Conservation (phyloP, 345 rosid genomes). For the Lumnitzera littorea region DNA sequence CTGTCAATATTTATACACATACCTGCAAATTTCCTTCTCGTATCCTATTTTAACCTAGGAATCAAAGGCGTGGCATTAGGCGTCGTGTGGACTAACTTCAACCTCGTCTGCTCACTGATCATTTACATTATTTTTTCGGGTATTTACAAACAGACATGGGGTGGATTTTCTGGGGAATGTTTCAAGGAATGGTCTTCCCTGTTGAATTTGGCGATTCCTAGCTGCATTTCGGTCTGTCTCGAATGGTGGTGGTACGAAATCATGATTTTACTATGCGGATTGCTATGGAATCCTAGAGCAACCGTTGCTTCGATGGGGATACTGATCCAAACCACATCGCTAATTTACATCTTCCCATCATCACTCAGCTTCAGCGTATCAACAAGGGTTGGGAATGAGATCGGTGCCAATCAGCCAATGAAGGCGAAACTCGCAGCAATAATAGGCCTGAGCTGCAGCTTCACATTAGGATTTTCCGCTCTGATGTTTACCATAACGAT, state of each 20-base stretch:
- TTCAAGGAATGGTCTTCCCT: conserved; percentile 50
- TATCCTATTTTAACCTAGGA: conserved; percentile 45
- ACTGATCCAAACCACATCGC: conserved; percentile 64
- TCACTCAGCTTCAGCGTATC: conserved; percentile 72
- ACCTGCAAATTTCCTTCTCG: conserved; percentile 57
- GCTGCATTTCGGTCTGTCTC: conserved; percentile 74
- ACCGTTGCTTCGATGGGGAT: conserved; percentile 78
- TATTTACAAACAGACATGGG: conserved; percentile 44
- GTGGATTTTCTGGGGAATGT: conserved; percentile 52
- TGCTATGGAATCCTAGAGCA: conserved; percentile 45
- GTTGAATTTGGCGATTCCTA: conserved; percentile 51
- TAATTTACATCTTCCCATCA: conserved; percentile 76
- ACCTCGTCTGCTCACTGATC: conserved; percentile 42
- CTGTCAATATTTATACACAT: conserved; percentile 53
- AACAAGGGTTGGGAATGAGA: conserved; percentile 64
- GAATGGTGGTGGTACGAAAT: conserved; percentile 96
- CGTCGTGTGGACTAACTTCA: conserved; percentile 65
- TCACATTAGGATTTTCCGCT: conserved; percentile 48
- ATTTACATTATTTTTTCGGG: conserved; percentile 47
- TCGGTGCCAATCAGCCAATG: conserved; percentile 54
- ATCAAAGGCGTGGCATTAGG: conserved; percentile 67
- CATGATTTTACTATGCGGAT: conserved; percentile 66
- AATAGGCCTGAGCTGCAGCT: conserved; percentile 45
- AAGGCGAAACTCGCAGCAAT: conserved; percentile 49
- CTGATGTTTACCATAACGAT: conserved; percentile 33